Percentiles rank a stretch among this genome's conserved stretches.
phyloP scores from a whole-genome alignment of 2,329 filamentous ascomycete species.

The Ceratocystis destructans region DNA sequence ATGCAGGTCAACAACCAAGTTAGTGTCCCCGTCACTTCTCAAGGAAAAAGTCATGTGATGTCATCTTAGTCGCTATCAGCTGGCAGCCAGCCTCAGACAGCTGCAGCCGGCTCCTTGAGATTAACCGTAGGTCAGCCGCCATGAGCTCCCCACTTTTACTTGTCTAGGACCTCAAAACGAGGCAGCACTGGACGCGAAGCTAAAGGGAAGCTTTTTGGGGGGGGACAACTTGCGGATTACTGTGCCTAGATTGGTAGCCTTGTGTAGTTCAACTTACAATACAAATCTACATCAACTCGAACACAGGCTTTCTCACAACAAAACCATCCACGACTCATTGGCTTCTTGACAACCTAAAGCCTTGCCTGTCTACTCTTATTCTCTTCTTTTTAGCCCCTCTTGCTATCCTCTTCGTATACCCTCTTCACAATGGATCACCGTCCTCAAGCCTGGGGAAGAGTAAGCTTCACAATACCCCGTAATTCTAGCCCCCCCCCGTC shows the following conservation, averaged over 20 bases:
- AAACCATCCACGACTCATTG: background rate
- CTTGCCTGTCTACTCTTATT: background rate
- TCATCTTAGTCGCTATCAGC: background rate
- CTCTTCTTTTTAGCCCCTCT: background rate
- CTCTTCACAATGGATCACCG: constrained; percentile 51
- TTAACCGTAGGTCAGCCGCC: constrained; percentile 5
- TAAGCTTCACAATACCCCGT: constrained; percentile 32
- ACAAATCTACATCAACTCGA: background rate
- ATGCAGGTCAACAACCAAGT: background rate
- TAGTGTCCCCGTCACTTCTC: background rate
- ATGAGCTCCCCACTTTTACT: background rate
- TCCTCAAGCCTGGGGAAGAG: constrained; percentile 59
- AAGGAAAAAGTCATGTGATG: background rate
- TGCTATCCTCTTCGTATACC: background rate
- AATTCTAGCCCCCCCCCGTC: background rate
- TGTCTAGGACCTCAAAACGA: background rate
- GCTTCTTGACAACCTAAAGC: background rate
- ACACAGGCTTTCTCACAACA: background rate
- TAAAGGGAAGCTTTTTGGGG: background rate
- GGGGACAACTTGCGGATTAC: background rate
- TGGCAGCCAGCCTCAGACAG: background rate
- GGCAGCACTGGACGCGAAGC: constrained; percentile 6
- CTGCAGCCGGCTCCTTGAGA: background rate
- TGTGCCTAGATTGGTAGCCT: background rate
- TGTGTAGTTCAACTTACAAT: background rate